Conservation (phyloP, 2,329 filamentous ascomycete species). For the Arthrobotrys conoides region DNA sequence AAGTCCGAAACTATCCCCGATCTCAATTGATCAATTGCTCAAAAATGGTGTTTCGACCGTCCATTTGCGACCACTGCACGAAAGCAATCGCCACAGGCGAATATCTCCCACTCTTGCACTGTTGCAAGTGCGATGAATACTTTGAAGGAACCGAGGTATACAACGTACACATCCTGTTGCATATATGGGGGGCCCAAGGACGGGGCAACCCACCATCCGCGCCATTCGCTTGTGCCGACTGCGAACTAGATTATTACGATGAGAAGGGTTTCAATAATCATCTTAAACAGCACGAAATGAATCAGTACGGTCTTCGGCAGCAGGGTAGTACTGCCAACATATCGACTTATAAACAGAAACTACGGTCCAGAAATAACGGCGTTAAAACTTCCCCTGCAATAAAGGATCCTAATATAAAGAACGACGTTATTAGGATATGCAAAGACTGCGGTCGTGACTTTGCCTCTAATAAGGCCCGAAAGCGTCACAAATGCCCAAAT, state of each 20-base stretch:
- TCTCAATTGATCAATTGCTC: too few relatives aligned
- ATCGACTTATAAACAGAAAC: neutral
- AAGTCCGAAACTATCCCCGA: too few relatives aligned
- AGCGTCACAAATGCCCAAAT: neutral
- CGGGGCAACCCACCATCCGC: neutral
- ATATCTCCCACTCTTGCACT: conserved; percentile 13
- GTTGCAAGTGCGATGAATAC: conserved; percentile 21
- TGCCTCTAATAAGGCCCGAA: neutral
- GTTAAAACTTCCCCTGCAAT: too few relatives aligned
- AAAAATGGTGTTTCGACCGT: neutral
- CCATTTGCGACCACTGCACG: conserved; percentile 3
- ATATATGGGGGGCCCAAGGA: neutral
- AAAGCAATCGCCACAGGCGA: neutral
- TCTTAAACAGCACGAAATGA: conserved; percentile 3
- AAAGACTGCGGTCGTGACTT: conserved; percentile 29
- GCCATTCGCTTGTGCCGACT: conserved; percentile 27
- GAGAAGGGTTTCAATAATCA: conserved; percentile 24
- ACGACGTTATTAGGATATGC: conserved; percentile 10
- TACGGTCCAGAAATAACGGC: too few relatives aligned
- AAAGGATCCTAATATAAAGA: neutral
- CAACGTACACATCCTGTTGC: neutral
- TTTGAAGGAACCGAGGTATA: neutral
- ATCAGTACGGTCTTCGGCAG: neutral
- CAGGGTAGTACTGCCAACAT: too few relatives aligned
- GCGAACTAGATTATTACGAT: conserved; percentile 32